Evolutionary conservation across 2,329 filamentous ascomycete species (phyloP), one percentile per base, ranked within the genome.

Genomic region (Monosporascus sp.): DNA sequence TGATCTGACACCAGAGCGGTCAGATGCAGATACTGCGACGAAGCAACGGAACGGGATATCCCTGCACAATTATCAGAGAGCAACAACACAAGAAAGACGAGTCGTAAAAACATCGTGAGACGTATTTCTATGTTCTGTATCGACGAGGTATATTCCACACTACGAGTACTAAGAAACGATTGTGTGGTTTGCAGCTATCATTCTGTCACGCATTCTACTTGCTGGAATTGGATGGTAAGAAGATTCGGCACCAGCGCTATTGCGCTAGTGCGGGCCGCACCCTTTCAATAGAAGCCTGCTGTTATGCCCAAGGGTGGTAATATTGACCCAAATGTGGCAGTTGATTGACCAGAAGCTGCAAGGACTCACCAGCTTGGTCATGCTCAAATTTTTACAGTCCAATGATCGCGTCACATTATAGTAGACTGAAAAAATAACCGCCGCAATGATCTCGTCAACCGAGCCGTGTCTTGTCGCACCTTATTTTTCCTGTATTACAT

Each of bases 1-100:
- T 24, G 49, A 26, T 51, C 48, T n/a, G 56, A 52, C 16, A 55
- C 48, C 20, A 57, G 44, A 16, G 56, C 50, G 14, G 49, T 53
- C 31, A 27, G 47, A 40, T 49, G 47, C 22, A 40, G 47, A 38
- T 49, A n/a, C 24, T 40, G 47, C 31, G 31, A n/a, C 14, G 34
- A 22, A 20, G 34, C 34, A 17, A 20, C 37, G n/a, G 31, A 17
- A 36, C 7, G 26, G 19, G 9, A 9, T 34, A 34, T 24, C 22
- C 19, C 20, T 14, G 31, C 44, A 20, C n/a, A 31, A 47, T 47
- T 26, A 19, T 17, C 34, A 2, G 37, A 49, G 11, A 40, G 19
- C 19, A 20, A 11, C 31, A 34, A 20, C n/a, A 7, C 20, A 6
- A 48, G 26, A 19, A 49, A 49, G 26, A 24, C 20, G 8, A 24